Evolutionary conservation across 1,139 yeast genomes (phyloP).

Genomic region (Eremothecium coryli): DNA sequence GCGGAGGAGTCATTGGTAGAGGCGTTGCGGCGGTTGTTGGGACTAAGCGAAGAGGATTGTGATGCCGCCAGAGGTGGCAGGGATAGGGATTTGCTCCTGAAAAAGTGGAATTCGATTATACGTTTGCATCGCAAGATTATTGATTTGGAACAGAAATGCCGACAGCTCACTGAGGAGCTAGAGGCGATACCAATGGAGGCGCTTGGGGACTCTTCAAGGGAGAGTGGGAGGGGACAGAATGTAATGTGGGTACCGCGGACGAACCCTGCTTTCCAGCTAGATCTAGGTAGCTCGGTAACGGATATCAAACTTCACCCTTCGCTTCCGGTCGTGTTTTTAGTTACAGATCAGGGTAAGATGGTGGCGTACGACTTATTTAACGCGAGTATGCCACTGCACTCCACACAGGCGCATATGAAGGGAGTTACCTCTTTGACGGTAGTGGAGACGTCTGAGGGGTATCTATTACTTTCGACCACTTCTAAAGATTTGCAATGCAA

Average conservation of each 20-base stretch:
- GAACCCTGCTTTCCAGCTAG: constrained; percentile 10
- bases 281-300: constrained; percentile 45
- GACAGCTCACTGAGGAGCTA: constrained; percentile 12
- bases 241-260: constrained; percentile 61
- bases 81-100: constrained; percentile 45
- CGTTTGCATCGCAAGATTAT: constrained; percentile 68
- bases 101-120: constrained; percentile 83
- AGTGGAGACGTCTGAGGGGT: constrained; percentile 11
- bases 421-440: constrained; percentile 55
- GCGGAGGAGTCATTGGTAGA: constrained; percentile 3
- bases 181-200: constrained; percentile 2
- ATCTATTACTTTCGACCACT: constrained; percentile 11
- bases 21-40: constrained; percentile 3
- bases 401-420: constrained; percentile 71
- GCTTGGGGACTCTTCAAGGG: background rate
- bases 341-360: constrained; percentile 67
- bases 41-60: background rate
- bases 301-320: constrained; percentile 65
- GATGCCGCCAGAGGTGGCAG: constrained; percentile 2
- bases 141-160: constrained; percentile 38
- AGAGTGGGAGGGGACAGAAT: background rate
- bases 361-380: constrained; percentile 65
- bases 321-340: constrained; percentile 56
- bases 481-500: constrained; percentile 55
- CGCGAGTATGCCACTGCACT: constrained; percentile 56